Evolutionary conservation across 1,139 yeast genomes (phyloP).

Genomic region (Lodderomyces margitis): DNA sequence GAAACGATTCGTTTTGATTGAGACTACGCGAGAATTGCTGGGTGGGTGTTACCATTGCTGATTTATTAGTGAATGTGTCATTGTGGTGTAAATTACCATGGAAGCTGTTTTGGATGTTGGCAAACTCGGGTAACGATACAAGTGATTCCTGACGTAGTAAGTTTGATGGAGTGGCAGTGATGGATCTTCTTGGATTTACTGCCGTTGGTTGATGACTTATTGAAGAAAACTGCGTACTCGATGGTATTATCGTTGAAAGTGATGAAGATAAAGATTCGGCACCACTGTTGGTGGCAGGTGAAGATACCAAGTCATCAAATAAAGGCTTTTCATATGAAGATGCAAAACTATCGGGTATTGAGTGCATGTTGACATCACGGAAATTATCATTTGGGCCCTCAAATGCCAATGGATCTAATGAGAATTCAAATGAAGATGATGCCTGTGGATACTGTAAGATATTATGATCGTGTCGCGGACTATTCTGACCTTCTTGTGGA

Average conservation of each 20-base stretch:
- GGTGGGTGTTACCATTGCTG: slow-evolving; percentile 2
- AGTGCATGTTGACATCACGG: slow-evolving; percentile 9
- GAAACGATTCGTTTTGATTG: slow-evolving; percentile 3
- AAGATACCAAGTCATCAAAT: slow-evolving; percentile 15
- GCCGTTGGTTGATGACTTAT: neutral
- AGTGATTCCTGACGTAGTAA: slow-evolving; percentile 25
- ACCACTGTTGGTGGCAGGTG: slow-evolving; percentile 10
- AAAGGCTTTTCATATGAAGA: slow-evolving; percentile 15
- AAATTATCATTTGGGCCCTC: slow-evolving; percentile 31
- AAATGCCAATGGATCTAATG: slow-evolving; percentile 34
- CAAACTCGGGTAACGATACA: slow-evolving; percentile 26
- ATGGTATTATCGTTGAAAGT: slow-evolving; percentile 12
- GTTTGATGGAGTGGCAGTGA: slow-evolving; percentile 16
- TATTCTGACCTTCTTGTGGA: slow-evolving; percentile 4
- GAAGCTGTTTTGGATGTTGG: neutral
- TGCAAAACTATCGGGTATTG: slow-evolving; percentile 11
- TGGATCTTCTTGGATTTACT: slow-evolving; percentile 7
- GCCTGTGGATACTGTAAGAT: slow-evolving; percentile 8
- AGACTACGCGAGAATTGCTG: slow-evolving; percentile 6
- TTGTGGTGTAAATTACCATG: neutral
- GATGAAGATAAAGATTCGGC: slow-evolving; percentile 7
- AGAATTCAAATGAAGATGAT: slow-evolving; percentile 21
- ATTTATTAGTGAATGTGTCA: slow-evolving; percentile 4
- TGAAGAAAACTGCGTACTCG: slow-evolving; percentile 10
- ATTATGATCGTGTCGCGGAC: neutral